These are phyloP conservation scores for Asterochloris sp. DNA, from an alignment of 139 green algal genomes.

Conservation along the genomic window DNA sequence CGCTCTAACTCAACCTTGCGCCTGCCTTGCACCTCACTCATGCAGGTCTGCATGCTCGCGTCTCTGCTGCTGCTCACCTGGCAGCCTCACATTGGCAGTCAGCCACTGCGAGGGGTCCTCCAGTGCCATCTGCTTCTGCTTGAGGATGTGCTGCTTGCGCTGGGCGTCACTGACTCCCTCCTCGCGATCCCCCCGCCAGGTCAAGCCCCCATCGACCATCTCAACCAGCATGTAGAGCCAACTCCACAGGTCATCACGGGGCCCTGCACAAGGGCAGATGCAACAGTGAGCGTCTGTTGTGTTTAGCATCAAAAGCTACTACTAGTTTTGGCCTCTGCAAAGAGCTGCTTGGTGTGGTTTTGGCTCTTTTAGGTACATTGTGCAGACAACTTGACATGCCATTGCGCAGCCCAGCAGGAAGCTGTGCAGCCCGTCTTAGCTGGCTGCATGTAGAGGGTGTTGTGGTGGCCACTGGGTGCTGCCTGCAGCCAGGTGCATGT, in stretches of 20 bases:
- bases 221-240: constrained; percentile 88
- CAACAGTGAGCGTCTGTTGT: background rate
- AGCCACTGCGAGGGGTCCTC: background rate
- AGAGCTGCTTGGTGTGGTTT: no score
- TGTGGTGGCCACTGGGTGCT: no score
- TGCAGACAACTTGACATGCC: no score
- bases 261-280: constrained; percentile 10
- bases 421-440: no score
- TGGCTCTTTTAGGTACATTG: no score
- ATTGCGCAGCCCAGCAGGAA: no score
- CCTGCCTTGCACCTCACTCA: background rate
- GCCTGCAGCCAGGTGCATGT: no score
- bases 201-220: constrained; percentile 53
- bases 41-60: background rate
- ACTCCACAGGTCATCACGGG: constrained; percentile 88
- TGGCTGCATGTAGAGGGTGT: no score
- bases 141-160: constrained; percentile 7
- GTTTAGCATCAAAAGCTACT: no score
- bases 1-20: background rate
- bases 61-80: background rate
- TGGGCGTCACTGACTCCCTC: constrained; percentile 1
- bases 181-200: constrained; percentile 32
- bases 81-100: background rate
- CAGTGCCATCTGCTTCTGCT: constrained; percentile 6
- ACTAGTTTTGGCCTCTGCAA: no score